Evolutionary conservation across 2,329 filamentous ascomycete genomes (phyloP).

Genomic region (Botrytis medusae): DNA sequence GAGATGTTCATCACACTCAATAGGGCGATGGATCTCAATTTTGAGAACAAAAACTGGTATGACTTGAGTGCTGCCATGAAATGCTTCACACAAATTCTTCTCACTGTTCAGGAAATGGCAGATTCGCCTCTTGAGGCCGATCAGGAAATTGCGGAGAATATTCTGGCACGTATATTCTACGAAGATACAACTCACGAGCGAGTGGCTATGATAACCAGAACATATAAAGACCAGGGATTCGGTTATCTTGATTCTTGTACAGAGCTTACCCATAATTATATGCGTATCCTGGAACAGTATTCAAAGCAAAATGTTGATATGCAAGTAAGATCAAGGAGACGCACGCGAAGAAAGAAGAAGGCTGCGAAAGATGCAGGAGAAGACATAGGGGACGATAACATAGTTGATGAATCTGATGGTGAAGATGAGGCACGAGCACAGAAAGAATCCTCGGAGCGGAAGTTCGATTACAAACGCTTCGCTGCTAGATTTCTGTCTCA

Average conservation of each 20-base stretch:
- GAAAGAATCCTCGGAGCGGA: constrained; percentile 73
- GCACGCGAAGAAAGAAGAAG: constrained; percentile 72
- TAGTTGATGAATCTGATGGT: constrained; percentile 65
- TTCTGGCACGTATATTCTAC: constrained; percentile 95
- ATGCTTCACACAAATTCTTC: constrained; percentile 90
- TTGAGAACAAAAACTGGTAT: constrained; percentile 83
- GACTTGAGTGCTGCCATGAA: constrained; percentile 86
- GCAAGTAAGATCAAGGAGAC: constrained; percentile 81
- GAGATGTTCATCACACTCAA: constrained; percentile 92
- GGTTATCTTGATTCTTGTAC: constrained; percentile 91
- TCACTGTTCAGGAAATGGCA: constrained; percentile 91
- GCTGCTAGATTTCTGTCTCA: constrained; percentile 78
- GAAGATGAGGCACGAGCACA: constrained; percentile 75
- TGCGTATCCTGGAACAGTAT: constrained; percentile 88
- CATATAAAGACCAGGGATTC: constrained; percentile 92
- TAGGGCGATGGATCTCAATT: constrained; percentile 73
- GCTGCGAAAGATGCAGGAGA: constrained; percentile 50
- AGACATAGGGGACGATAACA: constrained; percentile 46
- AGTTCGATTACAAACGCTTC: constrained; percentile 91
- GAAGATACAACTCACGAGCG: constrained; percentile 92
- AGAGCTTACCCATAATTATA: constrained; percentile 86
- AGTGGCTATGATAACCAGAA: constrained; percentile 74
- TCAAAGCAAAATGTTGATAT: constrained; percentile 93
- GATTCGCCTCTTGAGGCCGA: constrained; percentile 85
- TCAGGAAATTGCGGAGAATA: constrained; percentile 96